These are phyloP conservation scores for Penicillium verrucosum DNA, from an alignment of 2,329 filamentous ascomycete species.

Conservation along the genomic window DNA sequence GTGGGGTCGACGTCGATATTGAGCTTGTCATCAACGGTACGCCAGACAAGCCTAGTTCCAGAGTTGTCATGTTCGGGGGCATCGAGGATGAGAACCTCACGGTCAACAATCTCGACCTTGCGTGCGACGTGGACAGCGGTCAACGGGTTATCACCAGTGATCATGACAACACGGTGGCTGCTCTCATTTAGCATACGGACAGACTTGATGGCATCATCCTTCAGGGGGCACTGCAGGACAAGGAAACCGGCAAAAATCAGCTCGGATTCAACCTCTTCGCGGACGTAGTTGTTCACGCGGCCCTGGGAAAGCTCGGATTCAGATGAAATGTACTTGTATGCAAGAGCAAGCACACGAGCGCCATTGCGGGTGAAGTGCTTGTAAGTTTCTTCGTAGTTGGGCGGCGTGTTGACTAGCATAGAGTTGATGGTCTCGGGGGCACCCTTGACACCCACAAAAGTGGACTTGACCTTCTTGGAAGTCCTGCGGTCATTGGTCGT, in stretches of 20 bases:
- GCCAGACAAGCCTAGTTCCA: slow-evolving; percentile 83
- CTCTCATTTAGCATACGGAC: slow-evolving; percentile 98
- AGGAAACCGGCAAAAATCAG: slow-evolving; percentile 92
- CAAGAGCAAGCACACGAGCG: slow-evolving; percentile 87
- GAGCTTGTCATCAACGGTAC: slow-evolving; percentile 86
- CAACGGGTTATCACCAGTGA: slow-evolving; percentile 95
- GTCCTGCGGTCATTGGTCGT: slow-evolving; percentile 67
- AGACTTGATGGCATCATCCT: slow-evolving; percentile 90
- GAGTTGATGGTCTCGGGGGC: slow-evolving; percentile 95
- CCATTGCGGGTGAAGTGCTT: slow-evolving; percentile 97
- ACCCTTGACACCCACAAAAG: slow-evolving; percentile 93
- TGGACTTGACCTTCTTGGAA: slow-evolving; percentile 73
- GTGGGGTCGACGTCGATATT: slow-evolving; percentile 82
- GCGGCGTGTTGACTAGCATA: slow-evolving; percentile 79
- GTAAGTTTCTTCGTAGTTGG: slow-evolving; percentile 94
- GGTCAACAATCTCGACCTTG: slow-evolving; percentile 95
- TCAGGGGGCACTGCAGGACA: slow-evolving; percentile 90
- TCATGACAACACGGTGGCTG: slow-evolving; percentile 98
- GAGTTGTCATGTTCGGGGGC: slow-evolving; percentile 85
- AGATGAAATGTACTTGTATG: slow-evolving; percentile 83
- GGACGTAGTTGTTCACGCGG: slow-evolving; percentile 89
- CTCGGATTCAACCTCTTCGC: slow-evolving; percentile 82
- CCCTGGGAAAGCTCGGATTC: slow-evolving; percentile 77
- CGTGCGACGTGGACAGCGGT: slow-evolving; percentile 94
- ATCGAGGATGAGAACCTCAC: slow-evolving; percentile 90